Evolutionary conservation across 805 yeast species (phyloP).

Genomic region (Metschnikowia matae): DNA sequence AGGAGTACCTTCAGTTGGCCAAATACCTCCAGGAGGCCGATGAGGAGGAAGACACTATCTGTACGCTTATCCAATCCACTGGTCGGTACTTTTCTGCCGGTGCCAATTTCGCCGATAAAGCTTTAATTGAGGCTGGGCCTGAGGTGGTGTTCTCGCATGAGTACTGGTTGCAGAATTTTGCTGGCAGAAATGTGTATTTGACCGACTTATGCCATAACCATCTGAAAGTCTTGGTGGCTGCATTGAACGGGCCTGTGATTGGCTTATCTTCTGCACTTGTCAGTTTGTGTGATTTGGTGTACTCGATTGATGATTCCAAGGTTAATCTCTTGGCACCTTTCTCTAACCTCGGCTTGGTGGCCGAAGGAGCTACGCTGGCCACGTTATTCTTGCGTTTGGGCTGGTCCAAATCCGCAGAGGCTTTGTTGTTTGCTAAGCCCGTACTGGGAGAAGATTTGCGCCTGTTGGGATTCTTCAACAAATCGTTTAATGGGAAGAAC

Average conservation of each 20-base stretch:
- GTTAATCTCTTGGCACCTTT: constrained; percentile 69
- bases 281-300: constrained; percentile 71
- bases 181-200: constrained; percentile 67
- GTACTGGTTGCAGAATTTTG: constrained; percentile 54
- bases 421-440: constrained; percentile 64
- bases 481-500: constrained; percentile 41
- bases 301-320: constrained; percentile 55
- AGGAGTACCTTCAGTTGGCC: constrained; percentile 60
- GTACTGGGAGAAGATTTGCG: constrained; percentile 55
- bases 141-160: constrained; percentile 27
- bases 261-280: constrained; percentile 75
- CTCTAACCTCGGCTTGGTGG: constrained; percentile 74
- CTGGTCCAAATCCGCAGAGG: constrained; percentile 66
- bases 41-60: constrained; percentile 52
- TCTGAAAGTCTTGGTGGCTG: constrained; percentile 63
- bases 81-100: constrained; percentile 84
- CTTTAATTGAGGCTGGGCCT: constrained; percentile 27
- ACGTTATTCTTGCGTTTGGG: constrained; percentile 71
- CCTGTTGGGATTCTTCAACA: constrained; percentile 58
- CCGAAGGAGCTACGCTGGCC: constrained; percentile 74
- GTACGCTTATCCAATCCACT: constrained; percentile 64
- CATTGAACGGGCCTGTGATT: constrained; percentile 82
- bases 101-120: constrained; percentile 57
- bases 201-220: constrained; percentile 69
- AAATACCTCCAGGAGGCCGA: constrained; percentile 60